These are phyloP conservation scores for Penicillium olsonii DNA, from an alignment of 2,329 filamentous ascomycete genomes.

Conservation along the genomic window DNA sequence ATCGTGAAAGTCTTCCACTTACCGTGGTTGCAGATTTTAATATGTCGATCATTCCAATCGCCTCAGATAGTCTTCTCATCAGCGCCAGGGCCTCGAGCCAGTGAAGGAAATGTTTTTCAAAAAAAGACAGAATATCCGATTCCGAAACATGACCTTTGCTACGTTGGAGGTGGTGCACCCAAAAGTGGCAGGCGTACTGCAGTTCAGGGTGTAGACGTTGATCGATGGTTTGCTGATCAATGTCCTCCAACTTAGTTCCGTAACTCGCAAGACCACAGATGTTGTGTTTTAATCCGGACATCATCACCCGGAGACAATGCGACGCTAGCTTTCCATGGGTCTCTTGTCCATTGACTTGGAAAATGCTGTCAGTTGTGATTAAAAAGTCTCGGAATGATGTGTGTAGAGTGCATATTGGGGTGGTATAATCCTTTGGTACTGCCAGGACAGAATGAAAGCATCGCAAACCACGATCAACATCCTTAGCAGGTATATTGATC, in stretches of 20 bases:
- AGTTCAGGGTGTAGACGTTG: neutral
- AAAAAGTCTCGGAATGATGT: constrained; percentile 36
- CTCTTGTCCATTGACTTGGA: neutral
- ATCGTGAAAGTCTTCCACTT: no score
- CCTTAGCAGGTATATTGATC: constrained; percentile 6
- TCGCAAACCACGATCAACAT: constrained; percentile 14
- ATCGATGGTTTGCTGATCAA: neutral
- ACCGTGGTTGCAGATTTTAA: no score
- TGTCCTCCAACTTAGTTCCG: neutral
- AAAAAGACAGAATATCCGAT: constrained; percentile 2
- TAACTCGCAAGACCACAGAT: constrained; percentile 7
- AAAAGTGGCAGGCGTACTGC: constrained; percentile 15
- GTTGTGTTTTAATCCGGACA: constrained; percentile 5
- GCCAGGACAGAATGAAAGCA: constrained; percentile 20
- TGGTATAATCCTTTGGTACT: constrained; percentile 13
- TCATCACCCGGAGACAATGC: no score
- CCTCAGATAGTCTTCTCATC: no score
- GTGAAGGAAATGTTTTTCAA: constrained; percentile 25
- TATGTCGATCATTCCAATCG: no score
- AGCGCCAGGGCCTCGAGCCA: constrained; percentile 31
- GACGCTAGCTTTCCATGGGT: no score
- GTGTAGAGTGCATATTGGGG: constrained; percentile 24
- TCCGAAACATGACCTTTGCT: no score
- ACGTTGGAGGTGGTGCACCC: no score
- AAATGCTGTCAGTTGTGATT: constrained; percentile 7